phyloP scores from a whole-genome alignment of 306 rosid species.

The Luffa acutangula region DNA sequence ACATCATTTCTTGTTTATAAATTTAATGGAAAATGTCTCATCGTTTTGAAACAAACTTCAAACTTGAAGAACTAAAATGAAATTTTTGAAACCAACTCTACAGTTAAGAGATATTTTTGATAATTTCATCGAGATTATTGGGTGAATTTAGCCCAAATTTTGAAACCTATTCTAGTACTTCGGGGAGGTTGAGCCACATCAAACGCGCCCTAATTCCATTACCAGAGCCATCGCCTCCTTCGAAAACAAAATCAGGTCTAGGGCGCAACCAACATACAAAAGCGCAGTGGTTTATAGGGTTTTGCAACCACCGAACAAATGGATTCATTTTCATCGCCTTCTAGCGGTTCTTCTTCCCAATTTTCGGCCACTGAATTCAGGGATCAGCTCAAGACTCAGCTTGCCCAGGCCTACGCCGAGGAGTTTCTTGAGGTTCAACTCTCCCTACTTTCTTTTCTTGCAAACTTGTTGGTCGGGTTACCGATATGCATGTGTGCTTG shows the following conservation, averaged over 20 bases:
- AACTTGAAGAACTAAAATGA: too few relatives aligned
- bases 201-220: not conserved
- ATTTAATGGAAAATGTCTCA: too few relatives aligned
- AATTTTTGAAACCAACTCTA: too few relatives aligned
- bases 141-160: too few relatives aligned
- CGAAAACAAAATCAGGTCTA: not conserved
- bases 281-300: constrained; percentile 8
- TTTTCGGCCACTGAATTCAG: constrained; percentile 46
- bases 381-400: constrained; percentile 70
- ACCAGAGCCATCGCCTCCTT: not conserved
- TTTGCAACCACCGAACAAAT: constrained; percentile 15
- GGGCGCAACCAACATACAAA: not conserved
- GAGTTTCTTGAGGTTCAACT: constrained; percentile 77
- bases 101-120: too few relatives aligned
- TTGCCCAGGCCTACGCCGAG: constrained; percentile 88
- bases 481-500: not conserved
- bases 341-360: constrained; percentile 43
- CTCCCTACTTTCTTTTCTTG: not conserved
- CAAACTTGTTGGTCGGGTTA: not conserved
- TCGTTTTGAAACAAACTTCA: too few relatives aligned
- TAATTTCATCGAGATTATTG: too few relatives aligned
- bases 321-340: constrained; percentile 71
- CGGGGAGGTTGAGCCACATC: not conserved
- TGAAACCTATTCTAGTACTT: too few relatives aligned
- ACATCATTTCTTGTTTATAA: too few relatives aligned